phyloP scores from a whole-genome alignment of 2,329 filamentous ascomycete genomes.

The Sporothrix luriei region DNA sequence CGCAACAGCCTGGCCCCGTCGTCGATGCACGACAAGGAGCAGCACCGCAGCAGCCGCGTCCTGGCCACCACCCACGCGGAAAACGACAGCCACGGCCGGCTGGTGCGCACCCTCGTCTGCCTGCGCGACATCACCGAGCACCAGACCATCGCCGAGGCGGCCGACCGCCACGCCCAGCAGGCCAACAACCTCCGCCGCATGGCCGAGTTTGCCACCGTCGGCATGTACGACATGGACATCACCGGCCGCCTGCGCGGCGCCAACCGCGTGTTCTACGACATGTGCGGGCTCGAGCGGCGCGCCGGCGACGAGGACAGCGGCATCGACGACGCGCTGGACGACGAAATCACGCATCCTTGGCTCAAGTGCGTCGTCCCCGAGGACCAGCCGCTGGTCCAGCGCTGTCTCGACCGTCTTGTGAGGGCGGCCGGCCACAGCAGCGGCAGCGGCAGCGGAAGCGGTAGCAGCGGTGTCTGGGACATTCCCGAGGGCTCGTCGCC shows the following conservation, averaged over 20 bases:
- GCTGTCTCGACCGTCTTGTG: slow-evolving; percentile 47
- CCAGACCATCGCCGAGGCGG: slow-evolving; percentile 53
- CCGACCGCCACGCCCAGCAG: slow-evolving; percentile 53
- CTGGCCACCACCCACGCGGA: slow-evolving; percentile 54
- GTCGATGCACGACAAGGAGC: slow-evolving; percentile 24
- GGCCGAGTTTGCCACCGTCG: slow-evolving; percentile 57
- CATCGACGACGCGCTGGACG: slow-evolving; percentile 32
- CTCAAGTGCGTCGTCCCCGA: slow-evolving; percentile 50
- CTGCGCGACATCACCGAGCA: slow-evolving; percentile 56
- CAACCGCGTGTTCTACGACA: slow-evolving; percentile 57
- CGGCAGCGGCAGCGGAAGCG: neutral
- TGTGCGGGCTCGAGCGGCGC: slow-evolving; percentile 52
- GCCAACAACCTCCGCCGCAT: slow-evolving; percentile 58
- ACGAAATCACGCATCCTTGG: slow-evolving; percentile 50
- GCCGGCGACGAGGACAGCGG: slow-evolving; percentile 46
- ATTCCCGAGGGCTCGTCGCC: neutral
- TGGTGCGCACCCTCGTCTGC: slow-evolving; percentile 53
- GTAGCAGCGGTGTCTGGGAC: slow-evolving; percentile 20
- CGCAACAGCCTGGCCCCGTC: slow-evolving; percentile 35
- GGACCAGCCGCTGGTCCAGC: slow-evolving; percentile 47
- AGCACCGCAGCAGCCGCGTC: slow-evolving; percentile 47
- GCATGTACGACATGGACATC: slow-evolving; percentile 58
- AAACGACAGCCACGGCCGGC: slow-evolving; percentile 47
- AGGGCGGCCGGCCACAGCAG: neutral
- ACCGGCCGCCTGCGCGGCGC: slow-evolving; percentile 54